Evolutionary conservation across 1,284 basidiomycete species (phyloP), one percentile per base, ranked within the genome.

Genomic region (Agroathelia rolfsii): DNA sequence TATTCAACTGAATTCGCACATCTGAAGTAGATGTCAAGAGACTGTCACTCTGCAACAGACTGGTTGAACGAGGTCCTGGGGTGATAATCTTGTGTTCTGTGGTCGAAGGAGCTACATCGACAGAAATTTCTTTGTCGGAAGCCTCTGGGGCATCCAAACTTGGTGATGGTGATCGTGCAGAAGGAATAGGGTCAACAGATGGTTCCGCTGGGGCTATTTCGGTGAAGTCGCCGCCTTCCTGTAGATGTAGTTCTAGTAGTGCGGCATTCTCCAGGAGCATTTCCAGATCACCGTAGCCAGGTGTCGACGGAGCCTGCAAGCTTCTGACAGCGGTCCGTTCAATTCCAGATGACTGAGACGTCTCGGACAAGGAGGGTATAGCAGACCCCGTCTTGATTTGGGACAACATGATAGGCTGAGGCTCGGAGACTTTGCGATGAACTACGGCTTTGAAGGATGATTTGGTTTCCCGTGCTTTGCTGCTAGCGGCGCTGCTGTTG

Each of bases 361-460:
- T 53, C 36, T 51, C 35, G 6, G 54, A 53, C 7, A 22, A 3
- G 13, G 44, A 51, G 15, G 38, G 32, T 20, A 21, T 12, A 21
- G 25, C 32, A 5, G 41, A 29, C 5, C 43, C 34, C 6, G 41
- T 34, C 19, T 48, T 45, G 23, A 4, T 37, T 23, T 39, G 35
- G 8, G 32, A 39, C 2, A 42, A 42, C 10, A 40, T 33, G 4
- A 49, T 38, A 6, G 46, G 24, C 2, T 47, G 41, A 0, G 52
- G 43, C 35, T 66, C 64, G 6, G 53, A 52, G 12, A 67, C 56
- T 41, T 67, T 72, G 39, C 58, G 50, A 41, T 73, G 72, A 23
- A 75, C 71, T 8, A 73, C 62, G 12, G 72, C 67, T 28, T 52
- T 61, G 50, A 75, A 75, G 6, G 56, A 52, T 17, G 50, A 27